These are phyloP conservation scores for Austropuccinia psidii DNA, from an alignment of 1,284 basidiomycete genomes.

Conservation along the genomic window DNA sequence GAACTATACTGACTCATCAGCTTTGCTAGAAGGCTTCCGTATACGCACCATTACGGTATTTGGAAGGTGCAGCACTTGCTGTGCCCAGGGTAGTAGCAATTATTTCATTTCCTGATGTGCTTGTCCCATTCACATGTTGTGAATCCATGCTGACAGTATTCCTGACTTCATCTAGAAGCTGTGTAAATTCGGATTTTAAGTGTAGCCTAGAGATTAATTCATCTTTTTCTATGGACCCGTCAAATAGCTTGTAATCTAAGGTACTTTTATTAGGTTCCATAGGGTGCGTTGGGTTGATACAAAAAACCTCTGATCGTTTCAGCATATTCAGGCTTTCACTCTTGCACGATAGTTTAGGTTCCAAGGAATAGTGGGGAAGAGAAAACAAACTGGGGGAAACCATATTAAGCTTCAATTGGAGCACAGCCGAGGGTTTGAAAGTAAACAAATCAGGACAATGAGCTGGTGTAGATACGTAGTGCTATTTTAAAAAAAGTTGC, in stretches of 20 bases:
- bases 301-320: too few relatives aligned
- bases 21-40: background rate
- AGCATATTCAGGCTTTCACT: background rate
- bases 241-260: too few relatives aligned
- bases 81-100: conserved; percentile 35
- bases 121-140: too few relatives aligned
- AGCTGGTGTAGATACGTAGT: conserved; percentile 24
- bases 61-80: conserved; percentile 32
- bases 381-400: conserved; percentile 24
- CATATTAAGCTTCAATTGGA: conserved; percentile 27
- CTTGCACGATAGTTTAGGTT: background rate
- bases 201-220: too few relatives aligned
- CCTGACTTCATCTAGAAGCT: too few relatives aligned
- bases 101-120: background rate
- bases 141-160: too few relatives aligned
- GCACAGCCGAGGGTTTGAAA: conserved; percentile 21
- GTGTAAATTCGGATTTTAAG: too few relatives aligned
- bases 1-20: background rate
- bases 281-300: too few relatives aligned
- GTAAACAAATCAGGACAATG: conserved; percentile 29
- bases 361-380: conserved; percentile 17
- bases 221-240: too few relatives aligned
- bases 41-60: conserved; percentile 33
- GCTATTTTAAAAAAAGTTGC: background rate
- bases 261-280: too few relatives aligned